Evolutionary conservation across 169 alveolate genomes (phyloP).

Genomic region (Plasmodium malariae): DNA sequence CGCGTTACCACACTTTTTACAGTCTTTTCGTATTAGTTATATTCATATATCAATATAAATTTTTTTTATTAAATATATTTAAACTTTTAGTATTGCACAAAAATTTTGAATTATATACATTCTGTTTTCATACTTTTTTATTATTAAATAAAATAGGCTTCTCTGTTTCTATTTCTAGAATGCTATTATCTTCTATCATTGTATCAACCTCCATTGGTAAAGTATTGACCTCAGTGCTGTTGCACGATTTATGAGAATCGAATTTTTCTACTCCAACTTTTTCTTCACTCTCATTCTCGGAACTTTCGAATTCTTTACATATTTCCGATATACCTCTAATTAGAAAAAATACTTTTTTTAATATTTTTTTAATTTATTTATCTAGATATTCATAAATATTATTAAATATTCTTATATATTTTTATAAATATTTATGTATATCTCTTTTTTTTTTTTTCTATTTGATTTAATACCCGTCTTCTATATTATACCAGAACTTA

Average conservation of each 20-base stretch:
- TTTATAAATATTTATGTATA: background rate
- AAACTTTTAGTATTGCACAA: too few species aligned
- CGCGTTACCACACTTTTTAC: background rate
- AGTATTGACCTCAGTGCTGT: constrained; percentile 56
- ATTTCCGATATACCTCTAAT: constrained; percentile 32
- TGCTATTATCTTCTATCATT: background rate
- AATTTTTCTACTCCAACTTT: constrained; percentile 1
- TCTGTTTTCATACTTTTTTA: too few species aligned
- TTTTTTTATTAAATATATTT: too few species aligned
- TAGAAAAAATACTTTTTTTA: background rate
- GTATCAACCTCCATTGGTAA: background rate
- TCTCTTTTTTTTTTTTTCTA: background rate
- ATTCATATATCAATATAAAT: too few species aligned
- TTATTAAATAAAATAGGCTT: too few species aligned
- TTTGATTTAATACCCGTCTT: constrained; percentile 26
- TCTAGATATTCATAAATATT: too few species aligned
- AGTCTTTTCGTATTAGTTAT: background rate
- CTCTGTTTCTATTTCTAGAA: too few species aligned
- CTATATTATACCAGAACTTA: constrained; percentile 27
- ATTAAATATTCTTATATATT: background rate
- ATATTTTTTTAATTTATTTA: too few species aligned
- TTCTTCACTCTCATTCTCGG: constrained; percentile 41
- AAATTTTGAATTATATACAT: too few species aligned
- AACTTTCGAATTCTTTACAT: constrained; percentile 68
- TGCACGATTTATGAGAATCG: background rate